A percentile compares a stretch with the other conserved stretches of the same genome.
These are phyloP conservation scores for Yarrowia sp. DNA, from an alignment of 805 yeast genomes.

Conservation along the genomic window DNA sequence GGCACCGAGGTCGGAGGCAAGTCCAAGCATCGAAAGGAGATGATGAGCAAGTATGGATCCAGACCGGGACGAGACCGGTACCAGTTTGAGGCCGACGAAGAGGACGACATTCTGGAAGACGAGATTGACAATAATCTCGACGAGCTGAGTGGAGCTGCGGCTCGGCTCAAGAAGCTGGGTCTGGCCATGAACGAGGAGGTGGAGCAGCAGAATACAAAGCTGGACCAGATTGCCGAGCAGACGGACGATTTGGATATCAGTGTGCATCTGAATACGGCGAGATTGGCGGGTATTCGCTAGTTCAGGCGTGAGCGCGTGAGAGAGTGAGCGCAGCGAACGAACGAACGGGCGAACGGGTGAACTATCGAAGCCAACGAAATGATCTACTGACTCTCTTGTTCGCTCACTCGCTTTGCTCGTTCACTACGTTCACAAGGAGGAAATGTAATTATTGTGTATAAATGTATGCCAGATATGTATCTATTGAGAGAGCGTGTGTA, in stretches of 20 bases:
- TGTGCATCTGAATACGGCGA: conserved; percentile 71
- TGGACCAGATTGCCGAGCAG: conserved; percentile 74
- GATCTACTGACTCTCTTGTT: too few species aligned
- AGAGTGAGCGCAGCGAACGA: neutral
- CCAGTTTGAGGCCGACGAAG: conserved; percentile 85
- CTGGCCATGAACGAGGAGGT: conserved; percentile 72
- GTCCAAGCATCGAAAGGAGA: conserved; percentile 37
- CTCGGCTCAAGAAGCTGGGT: conserved; percentile 71
- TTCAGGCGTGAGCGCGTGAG: neutral
- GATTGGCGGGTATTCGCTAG: conserved; percentile 48
- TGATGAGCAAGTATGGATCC: conserved; percentile 28
- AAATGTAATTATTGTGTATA: too few species aligned
- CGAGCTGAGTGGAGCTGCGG: conserved; percentile 66
- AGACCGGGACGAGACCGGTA: conserved; percentile 52
- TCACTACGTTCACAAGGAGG: too few species aligned
- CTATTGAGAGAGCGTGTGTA: too few species aligned
- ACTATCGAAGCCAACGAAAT: too few species aligned
- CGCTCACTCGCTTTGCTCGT: too few species aligned
- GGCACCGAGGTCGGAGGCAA: conserved; percentile 37
- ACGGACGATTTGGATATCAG: conserved; percentile 82
- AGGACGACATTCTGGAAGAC: conserved; percentile 88
- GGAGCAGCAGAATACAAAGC: conserved; percentile 69
- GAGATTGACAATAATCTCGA: conserved; percentile 83
- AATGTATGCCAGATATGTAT: too few species aligned
- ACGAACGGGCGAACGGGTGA: too few species aligned